Conservation (phyloP, 495 filamentous ascomycete genomes). For the Sphaerosporella brunnea region DNA sequence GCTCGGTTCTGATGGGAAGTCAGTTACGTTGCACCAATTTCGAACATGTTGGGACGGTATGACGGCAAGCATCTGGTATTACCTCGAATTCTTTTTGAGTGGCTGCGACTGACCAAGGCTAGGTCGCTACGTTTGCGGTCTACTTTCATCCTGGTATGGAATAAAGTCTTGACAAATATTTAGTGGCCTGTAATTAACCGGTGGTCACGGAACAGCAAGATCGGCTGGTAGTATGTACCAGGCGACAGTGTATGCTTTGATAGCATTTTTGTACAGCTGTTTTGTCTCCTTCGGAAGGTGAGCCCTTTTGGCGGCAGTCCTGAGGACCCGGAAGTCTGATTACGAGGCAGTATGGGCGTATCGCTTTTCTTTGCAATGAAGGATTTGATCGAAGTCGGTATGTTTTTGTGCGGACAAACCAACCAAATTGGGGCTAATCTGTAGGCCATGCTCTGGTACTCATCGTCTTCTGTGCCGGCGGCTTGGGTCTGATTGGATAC, state of each 20-base stretch:
- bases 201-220: conserved; percentile 34
- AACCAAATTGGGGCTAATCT: neutral
- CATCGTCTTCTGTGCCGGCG: conserved; percentile 73
- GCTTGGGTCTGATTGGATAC: conserved; percentile 82
- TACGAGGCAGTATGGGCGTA: conserved; percentile 57
- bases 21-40: conserved; percentile 36
- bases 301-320: neutral
- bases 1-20: neutral
- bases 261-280: conserved; percentile 68
- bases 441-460: conserved; percentile 63
- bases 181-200: neutral
- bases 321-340: neutral
- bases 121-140: conserved; percentile 30
- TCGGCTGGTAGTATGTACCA: conserved; percentile 70
- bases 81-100: conserved; percentile 53
- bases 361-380: conserved; percentile 55
- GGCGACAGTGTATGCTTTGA: conserved; percentile 62
- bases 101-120: neutral
- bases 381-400: conserved; percentile 40
- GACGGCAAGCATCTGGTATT: conserved; percentile 95
- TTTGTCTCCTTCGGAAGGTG: conserved; percentile 45
- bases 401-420: neutral
- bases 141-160: conserved; percentile 68
- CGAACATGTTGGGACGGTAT: conserved; percentile 57
- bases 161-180: conserved; percentile 1